Base-by-base conservation (phyloP, 345 rosid genomes). In the Eucalyptus erythrocorys region DNA sequence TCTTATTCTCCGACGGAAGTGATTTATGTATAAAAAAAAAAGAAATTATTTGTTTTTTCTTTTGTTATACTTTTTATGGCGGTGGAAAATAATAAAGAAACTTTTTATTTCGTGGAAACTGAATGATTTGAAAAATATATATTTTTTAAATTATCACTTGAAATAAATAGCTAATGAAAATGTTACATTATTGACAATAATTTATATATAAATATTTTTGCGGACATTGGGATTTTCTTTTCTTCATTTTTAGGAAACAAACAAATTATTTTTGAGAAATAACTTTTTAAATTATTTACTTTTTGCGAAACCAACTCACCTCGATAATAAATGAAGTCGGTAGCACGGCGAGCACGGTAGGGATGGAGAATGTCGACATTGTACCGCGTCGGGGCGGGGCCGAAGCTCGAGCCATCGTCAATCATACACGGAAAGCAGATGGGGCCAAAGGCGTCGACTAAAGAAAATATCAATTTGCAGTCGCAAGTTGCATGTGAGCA, bases 171-270 rank as follows among this genome's bases (percentile, higher is more conserved):
- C 76, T 15, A 13, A 64, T 7, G 10, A 64, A 64, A 64, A 64
- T 61, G 8, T 27, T 61, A 30, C 3, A 3, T 61, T 61, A 27
- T 27, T 16, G 0, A 59, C 5, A 59, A 30, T 13, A 59, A 12
- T 14, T 64, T 13, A n/a, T n/a, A 7, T 15, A 14, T 14, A n/a
- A 64, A 13, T 8, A n/a, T n/a, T n/a, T n/a, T 15, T 14, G 1
- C 0, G 0, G 76, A n/a, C 21, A 13, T 2, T 0, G 1, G 1
- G 16, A 2, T 7, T 64, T 61, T 14, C 10, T 2, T 64, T 64
- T 32, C 32, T 64, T 59, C 71, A 13, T n/a, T 14, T 30, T 30
- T 14, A 30, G 1, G 0, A 50, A 2, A 49, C 0, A 51, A 51
- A 51, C 0, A 3, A 51, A 64, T 64, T n/a, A n/a, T 64, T 14